Evolutionary conservation across 2,329 filamentous ascomycete genomes (phyloP), one percentile per base, ranked within the genome.

Genomic region (Zasmidium cellare): DNA sequence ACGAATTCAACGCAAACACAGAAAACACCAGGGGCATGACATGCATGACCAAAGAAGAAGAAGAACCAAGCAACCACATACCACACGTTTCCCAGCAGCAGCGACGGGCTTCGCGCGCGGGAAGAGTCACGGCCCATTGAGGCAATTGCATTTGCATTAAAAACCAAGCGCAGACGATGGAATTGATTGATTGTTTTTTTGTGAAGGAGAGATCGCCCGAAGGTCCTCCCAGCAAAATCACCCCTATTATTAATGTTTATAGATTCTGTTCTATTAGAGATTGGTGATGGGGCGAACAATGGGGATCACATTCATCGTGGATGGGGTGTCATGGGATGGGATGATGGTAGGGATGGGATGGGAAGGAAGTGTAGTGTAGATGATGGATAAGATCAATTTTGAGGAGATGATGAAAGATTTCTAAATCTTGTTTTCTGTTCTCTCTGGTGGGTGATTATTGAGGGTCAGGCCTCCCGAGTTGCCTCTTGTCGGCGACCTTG

Each of bases 201-300:
- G 24, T 35, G 44, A 48, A 31, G 44, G 24, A 24, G 19, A 22
- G 22, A 55, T 23, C 16, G n/a, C 35, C 28, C 28, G 46, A 49
- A 12, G 22, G 18, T n/a, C n/a, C n/a, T n/a, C n/a, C n/a, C n/a
- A 12, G 12, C 45, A 23, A 22, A 5, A 18, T 18, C 12, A 18
- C 22, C 28, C 46, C 53, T 45, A 55, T 55, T 45, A 49, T 50
- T 55, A 55, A 55, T 55, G 53, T 55, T 47, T 55, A 50, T 55
- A 55, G 46, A 55, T 55, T 50, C 46, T 55, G 53, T 55, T 55
- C 45, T 55, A 41, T 41, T 41, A 41, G 35, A 28, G n/a, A n/a
- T n/a, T n/a, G n/a, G n/a, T 28, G 25, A 41, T 41, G 35, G 35
- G 35, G 35, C 3, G 16, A 41, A 41, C 6, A 28, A 41, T 41